Evolutionary conservation across 768 basidiomycete species (phyloP), one percentile per base, ranked within the genome.

Genomic region (Crassisporium funariophilum): DNA sequence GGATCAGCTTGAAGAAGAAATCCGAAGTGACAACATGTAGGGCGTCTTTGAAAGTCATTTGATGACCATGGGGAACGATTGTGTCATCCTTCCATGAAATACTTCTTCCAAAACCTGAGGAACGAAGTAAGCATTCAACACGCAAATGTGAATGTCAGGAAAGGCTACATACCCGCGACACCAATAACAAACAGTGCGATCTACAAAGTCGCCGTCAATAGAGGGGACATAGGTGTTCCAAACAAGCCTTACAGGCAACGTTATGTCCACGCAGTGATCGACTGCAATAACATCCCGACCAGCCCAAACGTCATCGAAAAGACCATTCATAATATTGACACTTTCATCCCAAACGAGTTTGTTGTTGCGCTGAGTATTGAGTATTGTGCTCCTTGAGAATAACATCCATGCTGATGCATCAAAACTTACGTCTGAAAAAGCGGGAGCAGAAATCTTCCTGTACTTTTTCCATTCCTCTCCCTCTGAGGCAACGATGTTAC

Each of bases 401-500:
- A n/a, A n/a, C n/a, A n/a, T n/a, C n/a, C n/a, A n/a, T n/a, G n/a
- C 29, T 31, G 29, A 13, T 10, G n/a, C 29, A 31, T 29, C 29
- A 29, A 10, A 29, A 33, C 65, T 25, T 43, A 81, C 80, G 57
- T 82, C 81, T 11, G 78, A 77, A 60, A 84, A 84, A 0, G 80
- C 75, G 6, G 82, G 80, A 2, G 78, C 78, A 16, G 74, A 61
- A 17, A 84, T 72, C 57, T 79, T 81, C 35, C 81, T 64, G 50
- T 82, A 81, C n/a, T 72, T 73, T 57, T 82, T 82, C 83, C 82
- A 86, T 41, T 78, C 70, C 2, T 78, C 75, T 15, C 76, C 79
- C 54, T 86, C 83, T 0, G 79, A 76, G 2, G 73, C 74, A 15
- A 86, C 70, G 36, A 84, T 77, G 51, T 85, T 85, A 4, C 54